Base-by-base conservation (phyloP, 208 protist genomes). In the Acanthamoeba lenticulata region DNA sequence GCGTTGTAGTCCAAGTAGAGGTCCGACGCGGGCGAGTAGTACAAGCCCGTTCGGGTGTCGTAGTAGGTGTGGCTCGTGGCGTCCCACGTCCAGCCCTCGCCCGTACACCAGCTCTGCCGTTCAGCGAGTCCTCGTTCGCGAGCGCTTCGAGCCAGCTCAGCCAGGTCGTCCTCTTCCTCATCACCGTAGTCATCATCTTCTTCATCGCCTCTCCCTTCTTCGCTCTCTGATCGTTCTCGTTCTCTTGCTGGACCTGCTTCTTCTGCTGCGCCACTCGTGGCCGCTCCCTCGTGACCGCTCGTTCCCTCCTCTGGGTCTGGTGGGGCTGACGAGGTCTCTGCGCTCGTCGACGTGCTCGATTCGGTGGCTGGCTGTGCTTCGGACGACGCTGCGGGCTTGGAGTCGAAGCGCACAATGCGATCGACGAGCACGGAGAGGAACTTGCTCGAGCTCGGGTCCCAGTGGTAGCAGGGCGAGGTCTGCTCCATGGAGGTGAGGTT, bases 1-100 rank as follows among this genome's bases (percentile, higher is more conserved):
- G 47, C 47, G 79, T 88, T 88, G 79, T 88, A 88, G 47, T 88
- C 79, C 40, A 88, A 38, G 79, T 88, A 88, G 24, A 88, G 79
- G 34, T 88, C 79, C 0, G 45, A 88, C 5, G 79, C 32, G 19
- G 79, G 79, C 36, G 79, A 88, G 47, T 88, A 88, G 79, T 88
- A 88, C 38, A 88, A 40, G 29, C 79, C 79, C 24, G 79, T 88
- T 38, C 27, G 45, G 3, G 40, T 57, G 79, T 88, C 79, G 47
- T 62, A 88, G 79, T 88, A 88, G 47, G 40, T 88, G 79, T 13
- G 29, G 34, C 79, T 88, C 79, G 79, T 88, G 36, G 65, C 34
- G 29, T 77, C 65, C 65, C 65, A 77, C 65, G 32, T 77, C 65
- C 65, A 77, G 13, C 19, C 65, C 65, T 77, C 65, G 29, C 29